Evolutionary conservation across 352 stramenopile genomes (phyloP).

Genomic region (Lagenidium sp.): DNA sequence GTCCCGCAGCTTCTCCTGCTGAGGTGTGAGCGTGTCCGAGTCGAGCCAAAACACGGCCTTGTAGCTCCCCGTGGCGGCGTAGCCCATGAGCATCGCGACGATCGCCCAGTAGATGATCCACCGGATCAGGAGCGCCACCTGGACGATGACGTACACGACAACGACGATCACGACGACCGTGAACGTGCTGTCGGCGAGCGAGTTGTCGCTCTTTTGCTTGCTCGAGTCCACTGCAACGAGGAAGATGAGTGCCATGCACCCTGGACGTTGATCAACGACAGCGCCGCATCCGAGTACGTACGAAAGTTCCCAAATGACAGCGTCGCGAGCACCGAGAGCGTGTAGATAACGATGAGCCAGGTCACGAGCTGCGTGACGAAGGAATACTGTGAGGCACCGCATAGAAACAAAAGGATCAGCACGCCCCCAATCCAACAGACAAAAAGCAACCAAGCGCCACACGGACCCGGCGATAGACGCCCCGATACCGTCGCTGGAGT

Average conservation of each 20-base stretch:
- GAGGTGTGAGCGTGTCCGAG: constrained; percentile 17
- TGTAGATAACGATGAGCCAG: constrained; percentile 28
- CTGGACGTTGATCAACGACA: background rate
- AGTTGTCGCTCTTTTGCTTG: constrained; percentile 7
- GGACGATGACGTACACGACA: constrained; percentile 53
- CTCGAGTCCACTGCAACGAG: background rate
- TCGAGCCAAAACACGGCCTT: constrained; percentile 34
- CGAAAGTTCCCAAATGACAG: constrained; percentile 20
- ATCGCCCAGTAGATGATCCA: constrained; percentile 53
- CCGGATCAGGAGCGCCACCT: constrained; percentile 40
- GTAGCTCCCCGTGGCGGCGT: constrained; percentile 12
- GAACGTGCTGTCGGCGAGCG: constrained; percentile 36
- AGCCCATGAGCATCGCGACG: constrained; percentile 22
- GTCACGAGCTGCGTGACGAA: constrained; percentile 24
- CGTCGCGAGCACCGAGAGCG: constrained; percentile 21
- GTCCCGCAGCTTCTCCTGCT: constrained; percentile 12
- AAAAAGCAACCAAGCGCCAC: background rate
- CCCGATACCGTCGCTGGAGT: constrained; percentile 24
- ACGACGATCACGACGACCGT: constrained; percentile 33
- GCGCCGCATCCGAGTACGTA: constrained; percentile 3
- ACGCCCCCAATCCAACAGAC: background rate
- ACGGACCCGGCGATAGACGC: constrained; percentile 27
- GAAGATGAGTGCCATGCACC: background rate
- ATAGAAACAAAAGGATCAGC: background rate
- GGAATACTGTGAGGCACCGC: constrained; percentile 11